phyloP scores from a whole-genome alignment of 768 basidiomycete genomes.

The Kwoniella sp. region DNA sequence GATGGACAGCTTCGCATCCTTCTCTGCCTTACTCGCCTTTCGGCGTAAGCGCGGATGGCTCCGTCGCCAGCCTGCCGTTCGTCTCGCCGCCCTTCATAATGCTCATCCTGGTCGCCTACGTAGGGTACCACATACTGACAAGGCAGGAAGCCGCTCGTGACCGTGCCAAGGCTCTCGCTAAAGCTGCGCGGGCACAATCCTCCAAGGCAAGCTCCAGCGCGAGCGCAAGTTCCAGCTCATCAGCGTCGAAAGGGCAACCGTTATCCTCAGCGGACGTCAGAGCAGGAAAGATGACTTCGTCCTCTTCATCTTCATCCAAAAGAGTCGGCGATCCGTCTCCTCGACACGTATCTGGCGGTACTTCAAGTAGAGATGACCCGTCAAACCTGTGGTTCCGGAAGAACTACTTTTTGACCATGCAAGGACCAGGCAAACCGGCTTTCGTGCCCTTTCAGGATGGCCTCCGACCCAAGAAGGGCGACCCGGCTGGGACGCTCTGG shows the following conservation, averaged over 20 bases:
- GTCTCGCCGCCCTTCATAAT: constrained; percentile 44
- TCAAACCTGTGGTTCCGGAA: constrained; percentile 30
- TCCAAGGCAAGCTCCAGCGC: constrained; percentile 16
- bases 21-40: constrained; percentile 16
- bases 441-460: constrained; percentile 49
- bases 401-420: constrained; percentile 50
- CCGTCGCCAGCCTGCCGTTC: constrained; percentile 25
- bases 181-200: constrained; percentile 18
- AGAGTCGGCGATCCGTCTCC: constrained; percentile 30
- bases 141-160: constrained; percentile 40
- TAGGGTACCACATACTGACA: constrained; percentile 42
- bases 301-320: constrained; percentile 6
- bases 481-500: constrained; percentile 47
- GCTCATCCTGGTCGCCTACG: constrained; percentile 43
- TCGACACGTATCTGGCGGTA: constrained; percentile 30
- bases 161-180: constrained; percentile 25
- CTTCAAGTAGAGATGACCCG: constrained; percentile 31
- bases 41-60: constrained; percentile 11
- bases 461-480: constrained; percentile 38
- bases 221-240: constrained; percentile 2
- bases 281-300: constrained; percentile 18
- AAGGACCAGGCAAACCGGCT: constrained; percentile 48
- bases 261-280: constrained; percentile 28
- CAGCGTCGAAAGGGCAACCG: constrained; percentile 10
- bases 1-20: constrained; percentile 7